Conservation (phyloP, 1,284 basidiomycete genomes). For the Rhodotorula glutinis region DNA sequence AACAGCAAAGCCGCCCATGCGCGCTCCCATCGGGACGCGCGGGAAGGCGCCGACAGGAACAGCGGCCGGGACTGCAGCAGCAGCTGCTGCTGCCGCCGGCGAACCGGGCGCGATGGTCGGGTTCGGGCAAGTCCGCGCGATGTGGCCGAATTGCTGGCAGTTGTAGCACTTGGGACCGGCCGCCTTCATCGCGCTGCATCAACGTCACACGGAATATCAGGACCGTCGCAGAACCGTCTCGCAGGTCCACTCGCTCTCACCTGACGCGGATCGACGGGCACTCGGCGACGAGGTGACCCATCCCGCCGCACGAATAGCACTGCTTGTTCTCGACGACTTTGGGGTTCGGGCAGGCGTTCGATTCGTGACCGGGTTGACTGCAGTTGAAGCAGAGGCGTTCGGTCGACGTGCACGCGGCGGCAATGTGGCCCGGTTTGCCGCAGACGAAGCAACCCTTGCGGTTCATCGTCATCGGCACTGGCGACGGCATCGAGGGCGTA, state of each 20-base stretch:
- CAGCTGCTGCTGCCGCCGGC: no score
- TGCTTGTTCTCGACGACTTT: conserved; percentile 72
- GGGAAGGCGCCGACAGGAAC: conserved; percentile 8
- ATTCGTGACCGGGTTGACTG: conserved; percentile 69
- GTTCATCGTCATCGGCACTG: no score
- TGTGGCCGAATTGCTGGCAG: conserved; percentile 52
- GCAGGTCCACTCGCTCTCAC: conserved; percentile 11
- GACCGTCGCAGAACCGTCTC: no score
- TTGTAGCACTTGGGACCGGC: conserved; percentile 39
- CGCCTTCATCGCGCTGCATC: conserved; percentile 19
- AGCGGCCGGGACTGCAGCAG: not conserved
- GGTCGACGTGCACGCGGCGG: conserved; percentile 29
- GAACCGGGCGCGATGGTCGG: not conserved
- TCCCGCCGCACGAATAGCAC: conserved; percentile 63
- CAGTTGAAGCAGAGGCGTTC: conserved; percentile 49
- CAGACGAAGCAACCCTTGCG: conserved; percentile 29
- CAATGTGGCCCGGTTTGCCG: conserved; percentile 33
- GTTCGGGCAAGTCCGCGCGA: conserved; percentile 66
- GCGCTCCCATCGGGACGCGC: conserved; percentile 16
- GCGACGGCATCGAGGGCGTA: no score
- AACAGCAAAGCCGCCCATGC: conserved; percentile 27
- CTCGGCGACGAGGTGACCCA: conserved; percentile 57
- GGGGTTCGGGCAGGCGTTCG: conserved; percentile 77
- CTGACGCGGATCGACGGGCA: conserved; percentile 70
- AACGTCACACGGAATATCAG: no score